Base-by-base conservation (phyloP, 495 filamentous ascomycete species). In the Aspergillus homomorphus region DNA sequence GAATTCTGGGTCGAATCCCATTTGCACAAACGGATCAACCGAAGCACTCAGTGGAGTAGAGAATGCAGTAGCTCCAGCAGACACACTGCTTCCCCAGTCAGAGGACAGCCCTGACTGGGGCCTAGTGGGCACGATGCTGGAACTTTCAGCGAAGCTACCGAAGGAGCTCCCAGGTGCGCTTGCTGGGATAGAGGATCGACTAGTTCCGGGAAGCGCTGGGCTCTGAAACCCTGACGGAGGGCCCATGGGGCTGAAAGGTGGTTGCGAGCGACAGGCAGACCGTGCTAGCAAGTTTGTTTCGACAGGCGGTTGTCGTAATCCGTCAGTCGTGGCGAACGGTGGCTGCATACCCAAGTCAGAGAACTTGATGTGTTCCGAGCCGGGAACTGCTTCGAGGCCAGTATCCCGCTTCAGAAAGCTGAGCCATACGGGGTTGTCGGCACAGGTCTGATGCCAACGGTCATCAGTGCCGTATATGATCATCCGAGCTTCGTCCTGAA, bases 381-480 rank as follows among this genome's bases (percentile, higher is more conserved):
- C 64, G 18, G 66, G 68, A 20, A 67, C 58, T 8, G 59, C 53
- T 15, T 72, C 63, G 49, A 89, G 73, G 9, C 85, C 85, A 41
- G 75, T 76, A 60, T 86, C 81, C 4, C 84, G 82, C 67, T 90
- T 90, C 66, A 90, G 81, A 41, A 86, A 74, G 57, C 81, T 80
- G 8, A 90, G 73, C 83, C 86, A 87, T 1, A 79, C 67, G 3
- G 74, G 72, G 56, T 90, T 86, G 61, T 90, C 87, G 7, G 87
- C 83, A 20, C 82, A 84, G 0, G 87, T 89, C 67, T 88, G 87
- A 56, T 89, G 89, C 85, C 86, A 90, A 19, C 78, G 77, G 59
- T 89, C 87, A 55, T 87, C 83, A 46, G 68, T 77, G 18, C 82
- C 82, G 67, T 87, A 89, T 57, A 89, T 82, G 56, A 87, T 81